Conservation (phyloP, 2,329 filamentous ascomycete genomes). For the Fusarium goolgardi region DNA sequence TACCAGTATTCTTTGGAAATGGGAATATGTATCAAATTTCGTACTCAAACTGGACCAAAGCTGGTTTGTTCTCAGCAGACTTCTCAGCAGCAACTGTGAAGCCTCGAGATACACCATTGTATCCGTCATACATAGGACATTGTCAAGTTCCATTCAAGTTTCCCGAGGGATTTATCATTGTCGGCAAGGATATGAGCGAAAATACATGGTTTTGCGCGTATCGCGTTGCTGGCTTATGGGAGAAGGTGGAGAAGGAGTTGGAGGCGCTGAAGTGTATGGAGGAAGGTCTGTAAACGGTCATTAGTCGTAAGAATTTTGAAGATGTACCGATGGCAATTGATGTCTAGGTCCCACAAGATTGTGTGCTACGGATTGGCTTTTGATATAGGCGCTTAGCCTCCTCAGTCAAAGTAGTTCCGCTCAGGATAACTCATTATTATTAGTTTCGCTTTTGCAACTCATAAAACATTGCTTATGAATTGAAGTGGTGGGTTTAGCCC, state of each 20-base stretch:
- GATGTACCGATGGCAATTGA: too few relatives aligned
- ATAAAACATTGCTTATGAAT: too few relatives aligned
- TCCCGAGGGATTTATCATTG: slow-evolving; percentile 24
- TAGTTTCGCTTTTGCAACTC: too few relatives aligned
- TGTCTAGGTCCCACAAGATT: too few relatives aligned
- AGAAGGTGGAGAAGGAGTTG: slow-evolving; percentile 17
- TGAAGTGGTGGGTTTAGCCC: too few relatives aligned
- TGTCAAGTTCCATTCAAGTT: not conserved
- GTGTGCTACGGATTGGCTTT: too few relatives aligned
- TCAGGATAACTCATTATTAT: too few relatives aligned
- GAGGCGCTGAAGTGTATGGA: too few relatives aligned
- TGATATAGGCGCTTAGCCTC: too few relatives aligned
- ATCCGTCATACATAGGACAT: not conserved
- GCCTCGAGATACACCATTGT: not conserved
- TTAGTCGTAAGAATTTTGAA: too few relatives aligned
- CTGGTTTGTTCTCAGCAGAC: not conserved
- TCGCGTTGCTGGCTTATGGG: slow-evolving; percentile 17
- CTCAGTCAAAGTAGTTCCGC: too few relatives aligned
- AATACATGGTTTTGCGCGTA: slow-evolving; percentile 33
- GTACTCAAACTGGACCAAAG: not conserved
- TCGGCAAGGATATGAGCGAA: slow-evolving; percentile 16
- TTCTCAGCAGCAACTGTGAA: not conserved
- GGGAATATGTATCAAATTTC: not conserved
- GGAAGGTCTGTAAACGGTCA: too few relatives aligned
- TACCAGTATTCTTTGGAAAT: not conserved